Base-by-base conservation (phyloP, 2,329 filamentous ascomycete genomes). In the Neonectria coccinea region DNA sequence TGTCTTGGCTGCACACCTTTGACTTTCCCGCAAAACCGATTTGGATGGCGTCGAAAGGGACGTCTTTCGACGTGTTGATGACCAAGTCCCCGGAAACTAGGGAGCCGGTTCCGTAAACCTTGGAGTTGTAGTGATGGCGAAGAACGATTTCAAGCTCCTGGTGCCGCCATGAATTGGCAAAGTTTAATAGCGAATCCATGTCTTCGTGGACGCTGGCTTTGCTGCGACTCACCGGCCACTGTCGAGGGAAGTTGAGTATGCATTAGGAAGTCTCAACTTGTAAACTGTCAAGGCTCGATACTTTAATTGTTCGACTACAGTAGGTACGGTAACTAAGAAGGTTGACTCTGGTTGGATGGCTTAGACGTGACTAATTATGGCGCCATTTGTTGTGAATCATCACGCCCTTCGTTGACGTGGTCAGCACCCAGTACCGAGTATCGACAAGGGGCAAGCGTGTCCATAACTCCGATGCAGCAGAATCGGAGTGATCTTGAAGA, bases 51-150 rank as follows among this genome's bases (percentile, higher is more conserved):
- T 54, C 29, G 10, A 54, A 36, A n/a, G 29, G 20, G 7, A 54
- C 31, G 4, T 54, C 11, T 5, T 18, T 36, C 4, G 16, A 22
- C n/a, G 51, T 31, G 16, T 11, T 41, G 12, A 47, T 14, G 27
- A 48, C 29, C 5, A 48, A 14, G 9, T 57, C 42, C 11, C 54
- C 54, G 54, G 29, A 14, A n/a, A 57, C 42, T 20, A 20, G n/a
- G 5, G 54, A 57, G 10, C 42, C 54, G 16, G 54, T 36, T 25
- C 25, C 42, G 42, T 57, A 57, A 16, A 57, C 42, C 22, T 57
- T 57, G 54, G 54, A 45, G 39, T 12, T 22, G 54, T 57, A 57
- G 41, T 57, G 54, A 16, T 57, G 54, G 27, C 14, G 16, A 10
- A 57, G 42, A 16, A 31, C 25, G 54, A 57, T 48, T 8, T 57